Percentiles rank a stretch among this genome's conserved stretches.
phyloP scores from a whole-genome alignment of 1,139 yeast species.

The Lodderomyces oxycetoniae region DNA sequence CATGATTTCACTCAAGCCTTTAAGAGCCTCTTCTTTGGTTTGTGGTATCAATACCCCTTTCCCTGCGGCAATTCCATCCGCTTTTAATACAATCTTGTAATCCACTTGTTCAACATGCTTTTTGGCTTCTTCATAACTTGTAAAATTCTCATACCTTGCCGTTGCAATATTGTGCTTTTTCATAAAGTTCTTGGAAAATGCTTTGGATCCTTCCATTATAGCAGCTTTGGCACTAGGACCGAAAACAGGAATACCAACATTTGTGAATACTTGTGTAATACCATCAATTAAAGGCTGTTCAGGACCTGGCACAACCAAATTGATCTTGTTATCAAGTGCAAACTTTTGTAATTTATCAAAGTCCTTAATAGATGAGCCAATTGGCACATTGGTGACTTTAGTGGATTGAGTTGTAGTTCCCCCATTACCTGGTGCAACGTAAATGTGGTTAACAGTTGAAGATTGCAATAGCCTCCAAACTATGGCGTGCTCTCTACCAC shows the following conservation, averaged over 20 bases:
- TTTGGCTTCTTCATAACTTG: constrained; percentile 68
- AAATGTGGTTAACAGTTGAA: constrained; percentile 63
- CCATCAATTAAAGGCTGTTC: constrained; percentile 98
- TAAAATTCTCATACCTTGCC: constrained; percentile 81
- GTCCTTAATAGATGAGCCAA: constrained; percentile 57
- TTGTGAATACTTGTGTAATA: constrained; percentile 60
- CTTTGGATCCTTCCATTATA: constrained; percentile 93
- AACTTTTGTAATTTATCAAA: constrained; percentile 56
- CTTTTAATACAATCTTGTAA: constrained; percentile 87
- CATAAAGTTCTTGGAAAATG: constrained; percentile 93
- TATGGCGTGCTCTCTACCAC: constrained; percentile 98
- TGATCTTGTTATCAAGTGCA: constrained; percentile 63
- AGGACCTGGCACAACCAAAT: constrained; percentile 95
- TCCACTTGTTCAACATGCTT: constrained; percentile 60
- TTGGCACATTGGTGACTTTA: constrained; percentile 67
- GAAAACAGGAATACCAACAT: constrained; percentile 89
- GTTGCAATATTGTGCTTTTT: constrained; percentile 88
- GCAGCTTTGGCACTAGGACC: constrained; percentile 95
- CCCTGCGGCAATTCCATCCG: constrained; percentile 98
- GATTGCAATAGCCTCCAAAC: constrained; percentile 90
- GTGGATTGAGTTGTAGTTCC: constrained; percentile 60
- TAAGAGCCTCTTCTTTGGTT: constrained; percentile 75
- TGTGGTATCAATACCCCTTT: constrained; percentile 95
- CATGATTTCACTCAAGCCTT: constrained; percentile 86
- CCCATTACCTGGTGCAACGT: constrained; percentile 96